Evolutionary conservation across 2,329 filamentous ascomycete genomes (phyloP).

Genomic region (Gyromitra esculenta): DNA sequence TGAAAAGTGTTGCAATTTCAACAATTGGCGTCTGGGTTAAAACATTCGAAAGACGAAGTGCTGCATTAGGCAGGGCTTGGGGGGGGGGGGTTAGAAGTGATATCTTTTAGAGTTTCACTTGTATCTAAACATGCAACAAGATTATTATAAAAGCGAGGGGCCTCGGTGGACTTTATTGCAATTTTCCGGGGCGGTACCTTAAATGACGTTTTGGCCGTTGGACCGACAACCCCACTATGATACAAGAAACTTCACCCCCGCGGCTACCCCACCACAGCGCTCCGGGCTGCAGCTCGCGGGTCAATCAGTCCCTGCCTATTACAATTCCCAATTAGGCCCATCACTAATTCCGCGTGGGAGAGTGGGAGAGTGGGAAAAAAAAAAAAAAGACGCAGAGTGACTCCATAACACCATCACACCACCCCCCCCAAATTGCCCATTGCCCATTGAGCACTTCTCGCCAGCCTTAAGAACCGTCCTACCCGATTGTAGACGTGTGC

Average conservation of each 20-base stretch:
- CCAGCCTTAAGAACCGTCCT: conserved; percentile 4
- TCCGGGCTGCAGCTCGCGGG: conserved; percentile 12
- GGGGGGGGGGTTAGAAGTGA: background rate
- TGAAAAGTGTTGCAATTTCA: conserved; percentile 36
- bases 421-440: background rate
- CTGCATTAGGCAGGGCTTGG: conserved; percentile 17
- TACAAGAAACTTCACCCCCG: background rate
- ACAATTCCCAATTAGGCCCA: conserved; percentile 16
- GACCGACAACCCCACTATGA: conserved; percentile 25
- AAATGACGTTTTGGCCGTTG: conserved; percentile 29
- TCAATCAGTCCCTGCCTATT: conserved; percentile 32
- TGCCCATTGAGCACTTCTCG: conserved; percentile 2
- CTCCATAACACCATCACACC: conserved; percentile 26
- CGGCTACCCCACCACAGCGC: conserved; percentile 21
- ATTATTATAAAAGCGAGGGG: background rate
- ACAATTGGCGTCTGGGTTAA: conserved; percentile 43
- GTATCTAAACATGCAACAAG: conserved; percentile 27
- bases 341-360: background rate
- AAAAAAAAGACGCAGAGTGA: conserved; percentile 20
- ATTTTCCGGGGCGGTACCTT: background rate
- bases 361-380: background rate
- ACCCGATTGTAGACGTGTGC: conserved; percentile 9
- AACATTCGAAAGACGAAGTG: conserved; percentile 12
- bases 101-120: conserved; percentile 25
- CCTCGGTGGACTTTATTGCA: background rate